Percentiles rank a stretch among this genome's conserved stretches.
These are phyloP conservation scores for Vanilla planifolia DNA, from an alignment of 106 monocot genomes.

Conservation along the genomic window DNA sequence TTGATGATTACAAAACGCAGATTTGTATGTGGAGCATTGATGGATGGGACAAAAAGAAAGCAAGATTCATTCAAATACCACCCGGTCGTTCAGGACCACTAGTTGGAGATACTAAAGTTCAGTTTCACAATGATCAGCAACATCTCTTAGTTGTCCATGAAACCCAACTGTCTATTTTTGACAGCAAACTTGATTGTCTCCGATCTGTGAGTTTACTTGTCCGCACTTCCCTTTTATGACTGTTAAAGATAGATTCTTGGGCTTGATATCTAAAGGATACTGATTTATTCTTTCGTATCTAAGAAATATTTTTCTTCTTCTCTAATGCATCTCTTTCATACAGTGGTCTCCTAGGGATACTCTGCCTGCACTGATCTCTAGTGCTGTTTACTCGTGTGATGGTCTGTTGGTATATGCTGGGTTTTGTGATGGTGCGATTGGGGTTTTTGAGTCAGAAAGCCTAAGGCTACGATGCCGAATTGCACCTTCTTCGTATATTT, in stretches of 20 bases:
- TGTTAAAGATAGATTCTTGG: neutral
- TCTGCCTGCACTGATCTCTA: slow-evolving; percentile 76
- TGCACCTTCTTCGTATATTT: slow-evolving; percentile 67
- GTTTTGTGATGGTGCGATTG: slow-evolving; percentile 97
- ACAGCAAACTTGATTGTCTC: slow-evolving; percentile 86
- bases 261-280: neutral
- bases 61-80: slow-evolving; percentile 75
- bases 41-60: slow-evolving; percentile 94
- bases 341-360: slow-evolving; percentile 92
- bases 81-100: slow-evolving; percentile 46
- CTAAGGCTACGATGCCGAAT: slow-evolving; percentile 80
- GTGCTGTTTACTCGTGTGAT: slow-evolving; percentile 96
- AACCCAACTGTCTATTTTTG: slow-evolving; percentile 80
- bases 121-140: slow-evolving; percentile 95
- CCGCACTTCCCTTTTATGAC: neutral
- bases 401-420: slow-evolving; percentile 74
- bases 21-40: slow-evolving; percentile 97
- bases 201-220: slow-evolving; percentile 50
- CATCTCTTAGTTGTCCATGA: slow-evolving; percentile 91
- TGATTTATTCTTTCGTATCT: neutral
- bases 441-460: slow-evolving; percentile 83
- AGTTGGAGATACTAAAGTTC: slow-evolving; percentile 89
- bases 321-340: neutral
- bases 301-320: neutral
- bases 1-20: slow-evolving; percentile 25